Conservation (phyloP, 768 basidiomycete genomes). For the Kwoniella botswanensis region DNA sequence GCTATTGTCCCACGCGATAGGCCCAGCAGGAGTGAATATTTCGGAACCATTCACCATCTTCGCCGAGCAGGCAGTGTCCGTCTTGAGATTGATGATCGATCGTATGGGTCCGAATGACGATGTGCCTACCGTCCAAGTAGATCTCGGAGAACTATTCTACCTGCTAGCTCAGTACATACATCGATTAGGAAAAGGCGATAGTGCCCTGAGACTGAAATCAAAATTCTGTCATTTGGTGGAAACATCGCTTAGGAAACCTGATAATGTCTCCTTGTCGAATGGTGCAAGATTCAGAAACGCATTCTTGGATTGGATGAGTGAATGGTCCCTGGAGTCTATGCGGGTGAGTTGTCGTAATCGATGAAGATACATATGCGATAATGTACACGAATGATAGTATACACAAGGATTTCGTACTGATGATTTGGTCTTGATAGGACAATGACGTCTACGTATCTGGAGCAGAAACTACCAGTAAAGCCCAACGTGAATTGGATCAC, state of each 20-base stretch:
- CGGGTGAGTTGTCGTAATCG: constrained; percentile 59
- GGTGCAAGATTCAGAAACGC: constrained; percentile 71
- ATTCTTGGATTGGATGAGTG: constrained; percentile 75
- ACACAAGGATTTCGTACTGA: neutral
- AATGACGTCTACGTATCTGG: constrained; percentile 8
- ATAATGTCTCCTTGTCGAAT: constrained; percentile 66
- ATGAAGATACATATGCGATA: neutral
- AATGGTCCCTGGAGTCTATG: constrained; percentile 72
- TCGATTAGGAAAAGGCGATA: constrained; percentile 64
- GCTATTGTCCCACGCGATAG: constrained; percentile 32
- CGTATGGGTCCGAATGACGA: constrained; percentile 68
- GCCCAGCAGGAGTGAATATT: constrained; percentile 28
- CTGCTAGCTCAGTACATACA: constrained; percentile 71
- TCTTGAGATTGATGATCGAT: constrained; percentile 79
- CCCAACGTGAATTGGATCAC: constrained; percentile 68
- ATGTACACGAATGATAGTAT: neutral
- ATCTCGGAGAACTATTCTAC: constrained; percentile 59
- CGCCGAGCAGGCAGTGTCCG: constrained; percentile 68
- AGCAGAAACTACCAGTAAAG: constrained; percentile 14
- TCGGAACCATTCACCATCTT: constrained; percentile 41
- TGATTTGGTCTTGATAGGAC: constrained; percentile 14
- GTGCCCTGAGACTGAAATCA: constrained; percentile 69
- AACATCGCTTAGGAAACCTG: constrained; percentile 68
- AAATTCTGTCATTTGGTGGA: constrained; percentile 78
- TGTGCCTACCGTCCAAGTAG: constrained; percentile 65